phyloP scores from a whole-genome alignment of 345 rosid genomes.

The Pugionium cornutum region DNA sequence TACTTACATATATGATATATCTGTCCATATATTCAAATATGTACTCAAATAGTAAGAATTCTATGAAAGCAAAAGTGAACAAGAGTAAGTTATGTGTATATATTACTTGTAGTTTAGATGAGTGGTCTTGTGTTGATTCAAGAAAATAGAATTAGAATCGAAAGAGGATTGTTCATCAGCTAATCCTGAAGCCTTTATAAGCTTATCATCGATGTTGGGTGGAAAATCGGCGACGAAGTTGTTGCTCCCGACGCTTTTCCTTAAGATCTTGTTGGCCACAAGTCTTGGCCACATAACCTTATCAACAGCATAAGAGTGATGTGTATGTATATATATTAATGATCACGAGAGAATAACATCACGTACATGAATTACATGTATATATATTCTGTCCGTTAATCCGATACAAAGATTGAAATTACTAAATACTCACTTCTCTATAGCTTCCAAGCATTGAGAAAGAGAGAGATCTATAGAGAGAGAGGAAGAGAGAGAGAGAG shows the following conservation, averaged over 20 bases:
- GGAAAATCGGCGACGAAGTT: slow-evolving; percentile 81
- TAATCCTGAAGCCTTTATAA: slow-evolving; percentile 40
- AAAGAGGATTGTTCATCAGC: slow-evolving; percentile 35
- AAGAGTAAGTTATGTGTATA: background rate
- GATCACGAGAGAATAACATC: background rate
- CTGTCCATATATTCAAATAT: too few species aligned
- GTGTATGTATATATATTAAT: slow-evolving; percentile 3
- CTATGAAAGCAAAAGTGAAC: background rate
- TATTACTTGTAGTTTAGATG: slow-evolving; percentile 56
- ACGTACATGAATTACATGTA: too few species aligned
- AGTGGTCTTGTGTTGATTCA: slow-evolving; percentile 41
- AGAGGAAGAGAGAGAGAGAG: too few species aligned
- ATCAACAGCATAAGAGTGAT: slow-evolving; percentile 1
- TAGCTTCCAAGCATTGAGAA: slow-evolving; percentile 45
- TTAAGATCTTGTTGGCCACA: slow-evolving; percentile 66
- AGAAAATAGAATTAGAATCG: slow-evolving; percentile 36
- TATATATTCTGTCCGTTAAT: too few species aligned
- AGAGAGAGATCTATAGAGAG: too few species aligned
- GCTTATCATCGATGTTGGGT: slow-evolving; percentile 32
- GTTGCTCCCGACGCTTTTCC: slow-evolving; percentile 64
- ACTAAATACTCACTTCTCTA: slow-evolving; percentile 50
- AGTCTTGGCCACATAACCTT: slow-evolving; percentile 83
- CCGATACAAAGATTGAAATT: too few species aligned
- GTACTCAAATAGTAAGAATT: too few species aligned
- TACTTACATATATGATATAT: too few species aligned